Conservation (phyloP, 441 rosid species). For the Euphorbia schlechtendalii region DNA sequence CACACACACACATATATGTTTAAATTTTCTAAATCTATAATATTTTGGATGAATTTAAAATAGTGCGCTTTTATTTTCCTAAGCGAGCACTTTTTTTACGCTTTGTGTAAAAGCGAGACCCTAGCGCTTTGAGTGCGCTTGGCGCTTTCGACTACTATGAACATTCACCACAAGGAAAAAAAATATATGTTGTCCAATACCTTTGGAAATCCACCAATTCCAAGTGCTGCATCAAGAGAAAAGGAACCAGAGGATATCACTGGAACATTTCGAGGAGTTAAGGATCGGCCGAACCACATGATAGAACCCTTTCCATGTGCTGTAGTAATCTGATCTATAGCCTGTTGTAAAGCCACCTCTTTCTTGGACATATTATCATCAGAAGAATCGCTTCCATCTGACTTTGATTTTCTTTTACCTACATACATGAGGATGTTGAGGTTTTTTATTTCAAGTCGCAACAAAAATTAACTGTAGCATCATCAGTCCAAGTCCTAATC, state of each 20-base stretch:
- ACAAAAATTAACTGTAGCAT: not conserved
- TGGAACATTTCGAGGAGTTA: conserved; percentile 54
- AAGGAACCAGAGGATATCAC: conserved; percentile 88
- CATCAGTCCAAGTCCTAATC: not conserved
- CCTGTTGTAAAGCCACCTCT: conserved; percentile 83
- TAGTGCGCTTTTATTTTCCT: too few species aligned
- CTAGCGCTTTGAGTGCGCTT: too few species aligned
- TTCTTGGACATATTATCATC: conserved; percentile 74
- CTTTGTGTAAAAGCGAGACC: too few species aligned
- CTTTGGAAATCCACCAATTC: conserved; percentile 95
- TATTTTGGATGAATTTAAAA: too few species aligned
- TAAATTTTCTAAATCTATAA: too few species aligned
- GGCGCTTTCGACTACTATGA: too few species aligned
- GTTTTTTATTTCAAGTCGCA: not conserved
- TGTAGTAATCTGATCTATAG: conserved; percentile 76
- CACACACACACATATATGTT: too few species aligned
- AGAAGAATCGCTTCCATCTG: conserved; percentile 63
- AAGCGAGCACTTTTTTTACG: too few species aligned
- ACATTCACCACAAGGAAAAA: too few species aligned
- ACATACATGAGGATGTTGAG: conserved; percentile 18
- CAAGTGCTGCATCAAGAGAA: conserved; percentile 75
- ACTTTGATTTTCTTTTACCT: conserved; percentile 65
- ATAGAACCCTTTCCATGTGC: conserved; percentile 85
- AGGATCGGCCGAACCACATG: conserved; percentile 89
- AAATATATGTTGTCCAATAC: conserved; percentile 22